Evolutionary conservation across 371 early-diverging fungal genomes (phyloP).

Genomic region (Coemansia sp.): DNA sequence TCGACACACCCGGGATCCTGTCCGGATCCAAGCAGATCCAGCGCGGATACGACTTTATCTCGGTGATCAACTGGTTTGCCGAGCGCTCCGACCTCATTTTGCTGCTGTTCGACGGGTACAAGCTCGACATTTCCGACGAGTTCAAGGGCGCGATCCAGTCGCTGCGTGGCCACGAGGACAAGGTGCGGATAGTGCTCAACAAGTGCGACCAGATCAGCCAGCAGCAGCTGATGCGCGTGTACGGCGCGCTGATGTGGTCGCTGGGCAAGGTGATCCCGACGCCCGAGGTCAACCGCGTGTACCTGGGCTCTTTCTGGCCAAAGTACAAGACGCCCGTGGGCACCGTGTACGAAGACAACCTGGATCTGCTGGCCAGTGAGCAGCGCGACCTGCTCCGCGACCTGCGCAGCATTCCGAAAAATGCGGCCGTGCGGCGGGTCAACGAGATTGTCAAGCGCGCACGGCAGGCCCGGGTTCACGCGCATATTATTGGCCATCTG

Average conservation of each 20-base stretch:
- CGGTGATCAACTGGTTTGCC: constrained; percentile 85
- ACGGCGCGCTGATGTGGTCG: constrained; percentile 94
- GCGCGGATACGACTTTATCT: constrained; percentile 80
- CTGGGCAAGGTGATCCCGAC: constrained; percentile 84
- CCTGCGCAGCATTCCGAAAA: constrained; percentile 72
- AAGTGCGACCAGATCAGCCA: constrained; percentile 84
- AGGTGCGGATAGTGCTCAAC: constrained; percentile 81
- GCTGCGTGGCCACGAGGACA: constrained; percentile 82
- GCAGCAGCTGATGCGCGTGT: constrained; percentile 88
- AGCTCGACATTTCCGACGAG: constrained; percentile 88
- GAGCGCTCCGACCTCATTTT: constrained; percentile 84
- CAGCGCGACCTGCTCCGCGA: constrained; percentile 76
- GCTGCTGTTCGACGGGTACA: constrained; percentile 84
- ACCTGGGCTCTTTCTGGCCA: constrained; percentile 80
- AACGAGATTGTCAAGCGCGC: constrained; percentile 91
- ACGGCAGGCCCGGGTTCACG: constrained; percentile 80
- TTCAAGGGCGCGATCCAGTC: constrained; percentile 80
- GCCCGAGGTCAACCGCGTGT: constrained; percentile 88
- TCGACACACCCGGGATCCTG: constrained; percentile 88
- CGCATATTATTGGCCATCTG: constrained; percentile 75
- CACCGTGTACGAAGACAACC: constrained; percentile 65
- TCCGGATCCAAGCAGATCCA: constrained; percentile 81
- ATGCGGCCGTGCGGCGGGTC: constrained; percentile 84
- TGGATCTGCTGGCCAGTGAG: constrained; percentile 70
- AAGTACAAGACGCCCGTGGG: constrained; percentile 66